Evolutionary conservation across 1,284 basidiomycete genomes (phyloP), one percentile per base, ranked within the genome.

Genomic region (Ustilago tritici): DNA sequence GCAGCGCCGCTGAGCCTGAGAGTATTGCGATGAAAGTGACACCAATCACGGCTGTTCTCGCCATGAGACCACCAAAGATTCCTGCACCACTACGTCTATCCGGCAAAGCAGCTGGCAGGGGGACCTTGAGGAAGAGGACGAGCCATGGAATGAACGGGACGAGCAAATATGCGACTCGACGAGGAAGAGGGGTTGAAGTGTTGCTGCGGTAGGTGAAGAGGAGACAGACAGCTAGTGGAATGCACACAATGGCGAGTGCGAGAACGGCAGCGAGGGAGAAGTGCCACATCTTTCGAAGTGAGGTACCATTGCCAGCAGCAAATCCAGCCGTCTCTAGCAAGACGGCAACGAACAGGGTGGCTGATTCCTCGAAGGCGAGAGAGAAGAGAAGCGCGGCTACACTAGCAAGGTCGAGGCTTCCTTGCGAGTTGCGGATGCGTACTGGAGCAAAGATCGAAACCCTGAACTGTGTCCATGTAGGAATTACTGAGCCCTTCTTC

Each of bases 1-100:
- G 87, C 31, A 86, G 81, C 0, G 87, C 87, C 41, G 85, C 87
- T 9, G 85, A 87, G 4, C 87, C 87, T 0, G 87, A 88, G 0
- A 88, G 76, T 0, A 84, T 65, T 1, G 84, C 87, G 56, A 88
- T 88, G n/a, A 88, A 79, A 4, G 83, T 74, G 15, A 87, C 84
- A 9, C 87, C 87, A 2, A 87, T 83, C 9, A 87, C 85, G 49
- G 87, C 87, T 2, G 87, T 86, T 7, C 87, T 65, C 17, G 81
- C 77, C 19, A 83, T 70, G 10, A 82, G 65, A 3, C 74, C 72
- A 36, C 80, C 79, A 19, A 76, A 53, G 31, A 71, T 64, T 41
- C 76, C 70, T 28, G 58, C 53, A 36, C 61, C 54, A 57, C 66
- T 54, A 23, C 47, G 40, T 28, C 41, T 34, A 19, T 68, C 65